Evolutionary conservation across 495 filamentous ascomycete genomes (phyloP), one percentile per base, ranked within the genome.

Genomic region (Talaromyces adpressus): DNA sequence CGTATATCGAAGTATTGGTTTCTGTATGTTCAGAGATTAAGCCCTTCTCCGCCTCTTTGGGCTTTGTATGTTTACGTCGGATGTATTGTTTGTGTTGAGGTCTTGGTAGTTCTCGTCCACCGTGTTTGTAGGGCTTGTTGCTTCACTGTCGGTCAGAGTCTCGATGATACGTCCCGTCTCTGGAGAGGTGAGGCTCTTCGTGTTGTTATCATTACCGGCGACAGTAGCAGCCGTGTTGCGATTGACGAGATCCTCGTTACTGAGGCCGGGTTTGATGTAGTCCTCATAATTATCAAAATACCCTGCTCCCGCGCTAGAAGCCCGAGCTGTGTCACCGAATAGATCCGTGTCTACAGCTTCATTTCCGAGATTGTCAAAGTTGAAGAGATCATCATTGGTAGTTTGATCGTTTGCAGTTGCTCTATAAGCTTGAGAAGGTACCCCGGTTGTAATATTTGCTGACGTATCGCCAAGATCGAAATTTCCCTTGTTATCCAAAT

Each of bases 131-230:
- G 79, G 79, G 64, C 79, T 82, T 6, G 79, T 77, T n/a, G 73
- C 57, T 66, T 81, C 79, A 61, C 79, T 82, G 59, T 79, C 79
- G 4, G 77, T 79, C 62, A 80, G 67, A 18, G 79, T 74, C 63
- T 82, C 79, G 18, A 79, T 68, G 18, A 80, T 71, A 12, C 79
- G 68, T 22, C 71, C 72, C 6, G 36, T 51, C 20, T 57, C 62
- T 20, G 39, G 39, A 11, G 56, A 34, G 0, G 74, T 66, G 7
- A 71, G 72, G 9, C 58, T 34, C 14, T 65, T 62, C 29, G 66
- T 68, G 2, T 56, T 58, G 39, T 47, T 57, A 29, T 45, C 53
- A 30, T 23, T 23, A 47, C 23, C 20, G 25, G 30, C 51, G 12
- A 39, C 45, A 20, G 57, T 62, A 61, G 65, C 58, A 32, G 58